Evolutionary conservation across 2,329 filamentous ascomycete genomes (phyloP).

Genomic region (Colletotrichum sp.): DNA sequence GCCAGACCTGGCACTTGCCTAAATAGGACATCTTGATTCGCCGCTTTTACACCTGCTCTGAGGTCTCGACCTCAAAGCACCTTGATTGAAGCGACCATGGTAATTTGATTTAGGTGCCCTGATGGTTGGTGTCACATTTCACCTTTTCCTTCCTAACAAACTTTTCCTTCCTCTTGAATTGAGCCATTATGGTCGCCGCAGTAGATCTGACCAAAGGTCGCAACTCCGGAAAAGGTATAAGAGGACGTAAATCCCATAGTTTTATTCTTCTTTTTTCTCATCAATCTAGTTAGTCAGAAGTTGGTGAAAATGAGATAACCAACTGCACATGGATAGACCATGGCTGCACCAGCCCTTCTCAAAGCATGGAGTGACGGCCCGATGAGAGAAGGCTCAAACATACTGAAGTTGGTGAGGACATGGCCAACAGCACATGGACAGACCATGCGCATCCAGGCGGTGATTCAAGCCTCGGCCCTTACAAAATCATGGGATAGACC

Average conservation of each 20-base stretch:
- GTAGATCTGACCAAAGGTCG: background rate
- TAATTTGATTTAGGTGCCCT: background rate
- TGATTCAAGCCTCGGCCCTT: background rate
- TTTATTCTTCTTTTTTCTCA: background rate
- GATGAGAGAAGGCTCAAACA: background rate
- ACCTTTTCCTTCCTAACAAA: background rate
- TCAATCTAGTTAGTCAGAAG: background rate
- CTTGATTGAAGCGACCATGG: background rate
- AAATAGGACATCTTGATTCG: background rate
- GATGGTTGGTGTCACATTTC: background rate
- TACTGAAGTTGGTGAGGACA: background rate
- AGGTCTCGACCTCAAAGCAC: background rate
- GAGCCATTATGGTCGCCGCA: background rate
- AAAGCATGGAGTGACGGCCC: background rate
- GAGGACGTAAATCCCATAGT: rapidly evolving
- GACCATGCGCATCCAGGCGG: background rate
- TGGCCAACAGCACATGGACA: background rate
- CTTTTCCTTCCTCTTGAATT: background rate
- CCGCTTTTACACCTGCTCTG: background rate
- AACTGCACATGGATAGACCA: background rate
- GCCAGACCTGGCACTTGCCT: background rate
- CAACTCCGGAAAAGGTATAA: background rate
- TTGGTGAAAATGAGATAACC: background rate
- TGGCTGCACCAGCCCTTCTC: background rate
- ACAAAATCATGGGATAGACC: background rate